phyloP scores from a whole-genome alignment of 805 yeast genomes.

The Ogataea parapolymorpha region DNA sequence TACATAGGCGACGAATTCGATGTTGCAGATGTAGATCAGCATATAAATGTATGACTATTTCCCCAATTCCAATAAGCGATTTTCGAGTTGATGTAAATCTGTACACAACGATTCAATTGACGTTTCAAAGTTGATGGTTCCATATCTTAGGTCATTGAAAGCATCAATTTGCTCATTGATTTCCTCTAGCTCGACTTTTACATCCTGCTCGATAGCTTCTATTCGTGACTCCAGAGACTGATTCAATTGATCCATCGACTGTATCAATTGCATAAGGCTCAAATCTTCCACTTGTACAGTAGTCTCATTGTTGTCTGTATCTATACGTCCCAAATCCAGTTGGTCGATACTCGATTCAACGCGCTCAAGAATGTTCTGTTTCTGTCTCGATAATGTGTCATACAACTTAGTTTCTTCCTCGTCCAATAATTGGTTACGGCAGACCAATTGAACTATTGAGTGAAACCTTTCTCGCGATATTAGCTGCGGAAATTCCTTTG shows the following conservation, averaged over 20 bases:
- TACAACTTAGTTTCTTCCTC: conserved; percentile 15
- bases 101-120: conserved; percentile 17
- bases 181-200: conserved; percentile 16
- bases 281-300: conserved; percentile 14
- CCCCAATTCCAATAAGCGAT: conserved; percentile 6
- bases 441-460: conserved; percentile 14
- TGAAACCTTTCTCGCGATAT: conserved; percentile 21
- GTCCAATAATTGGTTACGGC: conserved; percentile 3
- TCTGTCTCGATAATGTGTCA: conserved; percentile 15
- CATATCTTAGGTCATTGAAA: conserved; percentile 31
- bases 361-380: conserved; percentile 6
- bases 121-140: conserved; percentile 20
- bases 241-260: conserved; percentile 28
- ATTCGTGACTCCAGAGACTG: conserved; percentile 28
- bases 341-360: conserved; percentile 15
- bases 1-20: conserved; percentile 15
- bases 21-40: conserved; percentile 22
- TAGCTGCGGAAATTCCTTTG: conserved; percentile 23
- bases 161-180: conserved; percentile 28
- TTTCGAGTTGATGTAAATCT: conserved; percentile 21
- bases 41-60: conserved; percentile 22
- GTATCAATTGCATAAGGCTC: conserved; percentile 18
- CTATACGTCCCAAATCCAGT: conserved; percentile 10
- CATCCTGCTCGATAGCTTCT: conserved; percentile 16
- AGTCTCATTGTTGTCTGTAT: conserved; percentile 7